Base-by-base conservation (phyloP, 1,139 yeast species). In the Suhomyces bokatorum region DNA sequence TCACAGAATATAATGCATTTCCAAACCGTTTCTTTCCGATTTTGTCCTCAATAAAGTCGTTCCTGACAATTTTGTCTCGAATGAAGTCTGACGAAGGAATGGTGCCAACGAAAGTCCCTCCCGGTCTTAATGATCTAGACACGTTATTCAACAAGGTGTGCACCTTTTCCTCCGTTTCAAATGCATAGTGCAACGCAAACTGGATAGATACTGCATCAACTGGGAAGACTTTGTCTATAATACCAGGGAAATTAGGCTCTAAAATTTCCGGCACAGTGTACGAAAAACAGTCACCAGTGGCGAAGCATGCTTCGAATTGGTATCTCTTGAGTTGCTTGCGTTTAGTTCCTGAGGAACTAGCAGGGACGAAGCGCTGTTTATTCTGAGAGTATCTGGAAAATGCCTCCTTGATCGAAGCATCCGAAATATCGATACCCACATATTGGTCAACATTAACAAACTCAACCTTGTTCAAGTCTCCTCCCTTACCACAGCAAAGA, bases 401-500 rank as follows among this genome's bases (percentile, higher is more conserved):
- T 0, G 98, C 99, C 61, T 95, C 97, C 39, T 78, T 73, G 36
- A 93, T 82, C 7, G 96, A 87, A 2, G 86, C 85, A 61, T 91
- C 95, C 16, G 97, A 91, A 42, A 95, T 84, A 65, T 93, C 99
- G 32, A 93, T 77, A 1, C 99, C 99, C 42, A 91, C 81, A 54
- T 87, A 87, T 46, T 90, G 93, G 27, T 80, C 77, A 3, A 88
- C 79, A 11, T 78, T 73, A 2, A 88, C 85, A 56, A 81, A 81
- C 45, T 83, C 87, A 83, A 96, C 91, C 64, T 93, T 93, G 57
- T 87, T 81, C 57, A 95, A 69, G 67, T 93, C 99, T 15, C 99
- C 99, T 37, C 99, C 99, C 64, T 93, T 95, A 13, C 99, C 99
- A 66, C 99, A 93, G 17, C 97, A 97, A 44, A 93, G 66, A 59